Base-by-base conservation (phyloP, 257 asterid genomes). In the Nicotiana obtusifolia region DNA sequence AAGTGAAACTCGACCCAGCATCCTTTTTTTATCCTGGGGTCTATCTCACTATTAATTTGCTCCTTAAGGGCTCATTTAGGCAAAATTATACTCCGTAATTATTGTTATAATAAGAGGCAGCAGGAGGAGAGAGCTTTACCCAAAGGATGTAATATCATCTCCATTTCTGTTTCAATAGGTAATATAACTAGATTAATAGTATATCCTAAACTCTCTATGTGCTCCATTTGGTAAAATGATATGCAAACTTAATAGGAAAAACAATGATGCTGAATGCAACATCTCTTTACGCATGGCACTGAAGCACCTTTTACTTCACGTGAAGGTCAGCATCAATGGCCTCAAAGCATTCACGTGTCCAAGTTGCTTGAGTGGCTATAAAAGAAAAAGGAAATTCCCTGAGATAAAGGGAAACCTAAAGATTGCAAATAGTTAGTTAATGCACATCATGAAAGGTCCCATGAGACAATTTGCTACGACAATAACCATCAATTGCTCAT, bases 301-400 rank as follows among this genome's bases (percentile, higher is more conserved):
- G 28, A 54, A 53, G 66, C 17, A n/a, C 44, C 24, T 35, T 47
- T 41, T n/a, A 68, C 81, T 68, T 83, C 85, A 84, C 65, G 84
- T 86, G 92, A 31, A 82, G 49, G 83, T 87, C 88, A 83, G 76
- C 87, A 71, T 86, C 89, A 82, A 17, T 54, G 80, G 78, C 68
- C 56, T 30, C 31, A 35, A 52, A 59, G 49, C 20, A 19, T 69
- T 77, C 84, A 73, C 19, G 65, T 33, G 49, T 81, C 75, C 80
- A 33, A 75, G 62, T 6, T 75, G 80, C 44, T 24, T 49, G 80
- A 75, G 80, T 75, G 80, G 62, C 41, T 7, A 47, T 64, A 81
- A 41, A 41, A 8, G 49, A 68, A 81, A 85, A 54, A 52, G 80
- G 87, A 80, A 84, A 75, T 87, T 80, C 81, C 87, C 68, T 87